Evolutionary conservation across 129 eudicot species (phyloP).

Genomic region (Mikania micrantha): DNA sequence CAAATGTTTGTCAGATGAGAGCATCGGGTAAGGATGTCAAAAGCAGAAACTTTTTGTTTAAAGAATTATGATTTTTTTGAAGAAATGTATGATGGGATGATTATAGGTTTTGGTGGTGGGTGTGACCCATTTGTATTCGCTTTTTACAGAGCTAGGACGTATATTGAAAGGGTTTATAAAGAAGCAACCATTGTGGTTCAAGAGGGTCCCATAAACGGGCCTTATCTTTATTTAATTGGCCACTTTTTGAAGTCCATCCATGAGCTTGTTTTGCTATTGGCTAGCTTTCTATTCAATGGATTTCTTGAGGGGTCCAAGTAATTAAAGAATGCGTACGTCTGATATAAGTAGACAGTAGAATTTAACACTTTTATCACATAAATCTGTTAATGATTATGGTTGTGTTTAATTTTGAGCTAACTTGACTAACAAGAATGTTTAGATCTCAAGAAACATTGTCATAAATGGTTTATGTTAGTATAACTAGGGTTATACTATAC

Average conservation of each 20-base stretch:
- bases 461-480: too few species aligned
- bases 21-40: not conserved
- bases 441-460: too few species aligned
- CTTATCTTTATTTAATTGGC: conserved; percentile 64
- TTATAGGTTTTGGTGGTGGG: not conserved
- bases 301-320: conserved; percentile 36
- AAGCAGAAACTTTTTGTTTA: too few species aligned
- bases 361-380: too few species aligned
- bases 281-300: conserved; percentile 35
- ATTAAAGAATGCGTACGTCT: not conserved
- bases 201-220: conserved; percentile 29
- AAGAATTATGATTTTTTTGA: not conserved
- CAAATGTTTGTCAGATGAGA: conserved; percentile 39
- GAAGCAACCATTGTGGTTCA: too few species aligned
- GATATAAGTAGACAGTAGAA: too few species aligned
- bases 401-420: too few species aligned
- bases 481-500: too few species aligned
- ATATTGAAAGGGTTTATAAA: too few species aligned
- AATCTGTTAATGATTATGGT: too few species aligned
- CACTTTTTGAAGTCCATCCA: conserved; percentile 33
- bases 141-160: conserved; percentile 24
- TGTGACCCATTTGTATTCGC: conserved; percentile 44
- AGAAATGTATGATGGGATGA: too few species aligned
- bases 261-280: conserved; percentile 44
- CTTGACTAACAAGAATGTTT: too few species aligned